Percentiles rank a stretch among this genome's conserved stretches.
Conservation (phyloP, 179 eudicot genomes). For the Gypsophila paniculata region DNA sequence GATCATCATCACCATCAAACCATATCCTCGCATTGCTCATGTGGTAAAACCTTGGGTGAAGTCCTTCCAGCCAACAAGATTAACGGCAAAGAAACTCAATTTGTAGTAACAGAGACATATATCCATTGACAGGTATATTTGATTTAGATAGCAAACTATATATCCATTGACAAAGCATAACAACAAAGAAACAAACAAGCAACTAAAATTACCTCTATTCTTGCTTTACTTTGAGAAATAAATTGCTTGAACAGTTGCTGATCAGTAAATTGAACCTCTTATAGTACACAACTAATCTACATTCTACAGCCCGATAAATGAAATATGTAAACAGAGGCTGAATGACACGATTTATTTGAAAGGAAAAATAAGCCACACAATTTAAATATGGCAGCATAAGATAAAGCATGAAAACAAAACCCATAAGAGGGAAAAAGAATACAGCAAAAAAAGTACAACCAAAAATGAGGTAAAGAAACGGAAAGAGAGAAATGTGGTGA, state of each 20-base stretch:
- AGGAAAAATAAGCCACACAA: slow-evolving; percentile 12
- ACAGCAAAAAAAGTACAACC: neutral
- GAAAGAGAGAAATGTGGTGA: neutral
- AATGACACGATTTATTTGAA: slow-evolving; percentile 42
- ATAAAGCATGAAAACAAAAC: neutral
- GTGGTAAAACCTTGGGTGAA: slow-evolving; percentile 84
- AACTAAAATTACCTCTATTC: slow-evolving; percentile 75
- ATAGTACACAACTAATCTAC: slow-evolving; percentile 53
- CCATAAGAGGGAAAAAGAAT: neutral
- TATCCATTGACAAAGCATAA: slow-evolving; percentile 14
- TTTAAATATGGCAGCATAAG: slow-evolving; percentile 1
- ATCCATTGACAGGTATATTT: neutral
- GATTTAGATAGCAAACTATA: neutral
- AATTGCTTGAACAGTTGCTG: slow-evolving; percentile 95
- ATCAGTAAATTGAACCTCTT: slow-evolving; percentile 92
- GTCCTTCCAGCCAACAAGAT: slow-evolving; percentile 45
- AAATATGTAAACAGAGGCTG: too few species aligned
- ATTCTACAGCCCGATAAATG: too few species aligned
- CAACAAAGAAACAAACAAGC: slow-evolving; percentile 8
- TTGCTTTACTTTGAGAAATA: slow-evolving; percentile 94
- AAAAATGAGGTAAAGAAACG: neutral
- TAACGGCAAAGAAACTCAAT: slow-evolving; percentile 10
- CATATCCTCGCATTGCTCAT: slow-evolving; percentile 97
- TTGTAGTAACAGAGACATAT: too few species aligned
- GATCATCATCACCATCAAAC: slow-evolving; percentile 97